Conservation (phyloP, 2,329 filamentous ascomycete species). For the Microdochium bolleyi region DNA sequence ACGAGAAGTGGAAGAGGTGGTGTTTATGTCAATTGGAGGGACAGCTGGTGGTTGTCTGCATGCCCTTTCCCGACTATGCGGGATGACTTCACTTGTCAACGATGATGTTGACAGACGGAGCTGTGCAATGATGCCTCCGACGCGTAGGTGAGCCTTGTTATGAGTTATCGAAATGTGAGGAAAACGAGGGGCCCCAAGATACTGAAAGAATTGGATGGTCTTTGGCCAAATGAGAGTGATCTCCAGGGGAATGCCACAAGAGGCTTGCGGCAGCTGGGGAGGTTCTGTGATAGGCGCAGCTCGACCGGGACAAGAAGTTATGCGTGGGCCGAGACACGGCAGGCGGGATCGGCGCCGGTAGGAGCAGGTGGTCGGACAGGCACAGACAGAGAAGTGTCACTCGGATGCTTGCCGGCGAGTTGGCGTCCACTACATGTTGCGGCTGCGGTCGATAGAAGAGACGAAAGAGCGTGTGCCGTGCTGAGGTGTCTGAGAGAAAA, state of each 20-base stretch:
- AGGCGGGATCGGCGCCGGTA: conserved; percentile 16
- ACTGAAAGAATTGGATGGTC: no score
- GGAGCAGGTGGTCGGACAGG: conserved; percentile 16
- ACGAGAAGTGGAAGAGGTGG: not conserved
- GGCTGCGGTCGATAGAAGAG: not conserved
- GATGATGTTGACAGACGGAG: no score
- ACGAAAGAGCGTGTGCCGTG: no score
- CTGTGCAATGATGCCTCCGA: no score
- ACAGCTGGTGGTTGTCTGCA: not conserved
- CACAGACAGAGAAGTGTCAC: not conserved
- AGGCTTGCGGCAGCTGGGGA: no score
- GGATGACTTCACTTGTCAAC: not conserved
- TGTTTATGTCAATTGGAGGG: not conserved
- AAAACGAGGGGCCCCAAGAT: no score
- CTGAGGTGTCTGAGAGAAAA: no score
- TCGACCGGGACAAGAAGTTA: not conserved
- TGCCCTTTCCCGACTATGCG: not conserved
- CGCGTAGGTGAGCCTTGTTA: no score
- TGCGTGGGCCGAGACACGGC: conserved; percentile 1
- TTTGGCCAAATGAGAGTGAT: no score
- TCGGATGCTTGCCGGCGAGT: not conserved
- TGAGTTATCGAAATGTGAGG: no score
- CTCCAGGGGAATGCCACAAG: no score
- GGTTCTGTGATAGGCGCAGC: no score
- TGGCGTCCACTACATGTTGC: not conserved